phyloP scores from a whole-genome alignment of 2,329 filamentous ascomycete species.

The Fusarium sp. region DNA sequence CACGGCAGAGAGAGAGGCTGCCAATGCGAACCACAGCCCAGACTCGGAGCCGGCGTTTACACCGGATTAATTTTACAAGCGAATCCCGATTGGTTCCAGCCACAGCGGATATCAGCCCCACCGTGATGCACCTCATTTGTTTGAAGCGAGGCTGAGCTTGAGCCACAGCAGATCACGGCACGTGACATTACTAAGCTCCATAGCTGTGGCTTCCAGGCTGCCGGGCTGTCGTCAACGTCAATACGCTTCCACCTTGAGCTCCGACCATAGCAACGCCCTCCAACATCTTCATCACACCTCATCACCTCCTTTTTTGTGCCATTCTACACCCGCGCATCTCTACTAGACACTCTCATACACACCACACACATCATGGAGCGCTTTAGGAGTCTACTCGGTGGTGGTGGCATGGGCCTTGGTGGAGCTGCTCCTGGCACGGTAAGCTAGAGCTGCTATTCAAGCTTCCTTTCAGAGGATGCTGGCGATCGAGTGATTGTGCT shows the following conservation, averaged over 20 bases:
- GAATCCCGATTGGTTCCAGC: slow-evolving; percentile 5
- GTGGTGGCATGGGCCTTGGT: slow-evolving; percentile 76
- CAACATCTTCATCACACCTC: slow-evolving; percentile 26
- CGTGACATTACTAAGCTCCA: slow-evolving; percentile 47
- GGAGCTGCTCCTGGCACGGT: slow-evolving; percentile 57
- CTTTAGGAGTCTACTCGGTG: slow-evolving; percentile 88
- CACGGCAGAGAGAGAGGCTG: slow-evolving; percentile 34
- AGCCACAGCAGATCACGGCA: slow-evolving; percentile 31
- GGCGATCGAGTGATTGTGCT: slow-evolving; percentile 5
- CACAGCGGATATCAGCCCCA: slow-evolving; percentile 2
- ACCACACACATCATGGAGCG: slow-evolving; percentile 78
- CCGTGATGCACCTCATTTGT: not conserved
- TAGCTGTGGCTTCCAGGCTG: slow-evolving; percentile 48
- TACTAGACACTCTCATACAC: slow-evolving; percentile 12
- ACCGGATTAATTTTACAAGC: slow-evolving; percentile 44
- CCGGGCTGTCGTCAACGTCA: slow-evolving; percentile 52
- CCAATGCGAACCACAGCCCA: slow-evolving; percentile 34
- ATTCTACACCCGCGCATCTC: not conserved
- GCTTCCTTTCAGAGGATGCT: slow-evolving; percentile 9
- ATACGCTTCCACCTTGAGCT: slow-evolving; percentile 42
- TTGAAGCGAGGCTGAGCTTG: slow-evolving; percentile 6
- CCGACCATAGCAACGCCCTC: slow-evolving; percentile 35
- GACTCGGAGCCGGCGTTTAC: slow-evolving; percentile 27
- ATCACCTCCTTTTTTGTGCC: slow-evolving; percentile 1
- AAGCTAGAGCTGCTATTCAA: slow-evolving; percentile 43